Percentiles rank a stretch among this genome's conserved stretches.
These are phyloP conservation scores for Nannochloropsis oceanica DNA, from an alignment of 108 stramenopile genomes.

Conservation along the genomic window DNA sequence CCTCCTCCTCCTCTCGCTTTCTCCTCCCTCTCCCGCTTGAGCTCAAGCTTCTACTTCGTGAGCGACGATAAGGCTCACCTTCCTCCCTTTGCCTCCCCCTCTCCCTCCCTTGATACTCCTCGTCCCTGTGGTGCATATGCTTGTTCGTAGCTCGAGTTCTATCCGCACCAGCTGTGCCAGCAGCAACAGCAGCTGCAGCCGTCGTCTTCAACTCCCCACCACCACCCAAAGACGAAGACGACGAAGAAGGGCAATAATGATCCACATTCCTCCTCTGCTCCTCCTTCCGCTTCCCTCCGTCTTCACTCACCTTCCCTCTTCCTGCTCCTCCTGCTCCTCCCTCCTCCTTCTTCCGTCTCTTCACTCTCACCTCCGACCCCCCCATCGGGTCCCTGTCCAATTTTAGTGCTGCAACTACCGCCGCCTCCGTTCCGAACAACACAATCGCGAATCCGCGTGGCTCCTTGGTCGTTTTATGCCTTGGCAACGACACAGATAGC, in stretches of 20 bases:
- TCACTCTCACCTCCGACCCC: background rate
- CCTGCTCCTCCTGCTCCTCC: background rate
- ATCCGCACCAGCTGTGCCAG: too few species aligned
- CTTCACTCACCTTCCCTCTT: background rate
- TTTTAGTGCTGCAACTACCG: background rate
- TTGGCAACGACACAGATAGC: background rate
- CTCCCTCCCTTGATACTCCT: background rate
- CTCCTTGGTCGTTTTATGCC: background rate
- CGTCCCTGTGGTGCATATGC: background rate
- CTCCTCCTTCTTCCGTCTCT: background rate
- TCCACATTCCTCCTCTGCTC: too few species aligned
- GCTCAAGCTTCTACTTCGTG: background rate
- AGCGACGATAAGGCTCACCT: background rate
- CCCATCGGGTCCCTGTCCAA: background rate
- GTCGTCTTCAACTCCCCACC: too few species aligned
- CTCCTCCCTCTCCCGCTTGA: background rate
- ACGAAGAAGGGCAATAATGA: too few species aligned
- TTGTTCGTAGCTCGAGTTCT: too few species aligned
- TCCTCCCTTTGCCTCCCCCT: background rate
- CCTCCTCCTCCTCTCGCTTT: background rate
- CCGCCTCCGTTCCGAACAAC: background rate
- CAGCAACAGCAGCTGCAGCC: too few species aligned
- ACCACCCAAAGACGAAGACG: too few species aligned
- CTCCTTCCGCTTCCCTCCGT: too few species aligned
- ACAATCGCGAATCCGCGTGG: background rate